Percentiles rank a stretch among this genome's conserved stretches.
phyloP scores from a whole-genome alignment of 495 filamentous ascomycete genomes.

The Talaromyces stipitatus region DNA sequence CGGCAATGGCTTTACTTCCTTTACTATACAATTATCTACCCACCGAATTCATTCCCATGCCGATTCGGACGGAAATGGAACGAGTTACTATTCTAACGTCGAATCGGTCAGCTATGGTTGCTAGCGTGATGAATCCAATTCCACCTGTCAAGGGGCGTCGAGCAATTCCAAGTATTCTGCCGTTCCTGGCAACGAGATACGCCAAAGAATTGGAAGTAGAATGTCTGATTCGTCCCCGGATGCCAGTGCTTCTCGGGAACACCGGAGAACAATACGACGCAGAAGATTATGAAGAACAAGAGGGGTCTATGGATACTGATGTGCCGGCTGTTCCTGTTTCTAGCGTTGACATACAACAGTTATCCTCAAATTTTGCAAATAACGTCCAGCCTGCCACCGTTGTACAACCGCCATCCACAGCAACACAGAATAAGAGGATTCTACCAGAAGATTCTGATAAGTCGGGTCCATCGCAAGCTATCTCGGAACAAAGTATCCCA shows the following conservation, averaged over 20 bases:
- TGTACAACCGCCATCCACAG: conserved; percentile 3
- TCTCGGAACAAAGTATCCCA: not conserved
- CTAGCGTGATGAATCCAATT: conserved; percentile 71
- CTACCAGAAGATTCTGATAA: conserved; percentile 19
- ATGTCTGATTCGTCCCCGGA: conserved; percentile 58
- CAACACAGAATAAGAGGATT: conserved; percentile 24
- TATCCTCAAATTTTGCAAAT: not conserved
- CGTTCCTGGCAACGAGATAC: conserved; percentile 59
- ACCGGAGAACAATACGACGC: conserved; percentile 18
- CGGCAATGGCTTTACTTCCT: conserved; percentile 4
- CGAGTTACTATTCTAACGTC: conserved; percentile 64
- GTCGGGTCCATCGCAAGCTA: not conserved
- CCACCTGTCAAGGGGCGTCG: conserved; percentile 47
- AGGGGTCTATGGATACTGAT: conserved; percentile 23
- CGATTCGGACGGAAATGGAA: conserved; percentile 64
- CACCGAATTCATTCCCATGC: conserved; percentile 50
- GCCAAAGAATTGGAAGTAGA: conserved; percentile 58
- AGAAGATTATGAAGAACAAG: conserved; percentile 39
- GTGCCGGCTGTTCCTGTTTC: conserved; percentile 8
- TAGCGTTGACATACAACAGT: not conserved
- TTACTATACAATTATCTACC: conserved; percentile 37
- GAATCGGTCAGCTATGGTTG: conserved; percentile 61
- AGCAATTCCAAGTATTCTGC: conserved; percentile 62
- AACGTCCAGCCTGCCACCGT: not conserved
- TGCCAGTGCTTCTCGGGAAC: conserved; percentile 44